Conservation (phyloP, 2,329 filamentous ascomycete species). For the Alternaria sp. region DNA sequence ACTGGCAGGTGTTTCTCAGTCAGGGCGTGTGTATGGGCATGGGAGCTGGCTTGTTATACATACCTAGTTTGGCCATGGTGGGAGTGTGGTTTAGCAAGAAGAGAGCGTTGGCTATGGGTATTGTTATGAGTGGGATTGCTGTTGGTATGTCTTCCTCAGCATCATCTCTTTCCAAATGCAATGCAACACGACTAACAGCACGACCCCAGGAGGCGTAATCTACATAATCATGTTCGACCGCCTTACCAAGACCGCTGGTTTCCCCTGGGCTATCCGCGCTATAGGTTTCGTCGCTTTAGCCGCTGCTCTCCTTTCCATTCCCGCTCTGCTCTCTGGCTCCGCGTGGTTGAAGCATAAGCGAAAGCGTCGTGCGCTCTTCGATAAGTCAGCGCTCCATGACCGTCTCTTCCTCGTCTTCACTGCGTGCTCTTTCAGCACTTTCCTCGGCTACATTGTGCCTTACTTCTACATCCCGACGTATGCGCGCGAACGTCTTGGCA, state of each 20-base stretch:
- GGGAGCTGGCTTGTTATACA: slow-evolving; percentile 46
- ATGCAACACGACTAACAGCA: slow-evolving; percentile 8
- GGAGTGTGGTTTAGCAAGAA: slow-evolving; percentile 46
- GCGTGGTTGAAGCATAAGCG: slow-evolving; percentile 33
- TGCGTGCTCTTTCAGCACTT: slow-evolving; percentile 41
- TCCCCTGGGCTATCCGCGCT: slow-evolving; percentile 46
- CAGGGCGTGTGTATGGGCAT: slow-evolving; percentile 60
- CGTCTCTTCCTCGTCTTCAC: slow-evolving; percentile 46
- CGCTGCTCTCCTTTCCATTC: slow-evolving; percentile 41
- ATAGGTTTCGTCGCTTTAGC: slow-evolving; percentile 45
- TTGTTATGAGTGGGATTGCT: slow-evolving; percentile 49
- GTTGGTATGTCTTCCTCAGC: slow-evolving; percentile 34
- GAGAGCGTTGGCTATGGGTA: slow-evolving; percentile 42
- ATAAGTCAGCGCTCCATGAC: slow-evolving; percentile 42
- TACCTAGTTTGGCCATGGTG: slow-evolving; percentile 47
- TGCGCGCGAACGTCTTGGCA: slow-evolving; percentile 38
- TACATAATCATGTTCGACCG: slow-evolving; percentile 48
- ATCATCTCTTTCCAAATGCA: not conserved
- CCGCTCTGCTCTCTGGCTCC: slow-evolving; percentile 44
- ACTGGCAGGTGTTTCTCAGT: slow-evolving; percentile 62
- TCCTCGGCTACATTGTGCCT: slow-evolving; percentile 47
- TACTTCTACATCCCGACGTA: slow-evolving; percentile 50
- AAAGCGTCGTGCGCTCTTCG: slow-evolving; percentile 42
- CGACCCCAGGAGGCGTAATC: slow-evolving; percentile 38
- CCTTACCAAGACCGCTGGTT: slow-evolving; percentile 34